Percentiles rank a stretch among this genome's conserved stretches.
Conservation (phyloP, 495 filamentous ascomycete species). For the Daldinia decipiens region DNA sequence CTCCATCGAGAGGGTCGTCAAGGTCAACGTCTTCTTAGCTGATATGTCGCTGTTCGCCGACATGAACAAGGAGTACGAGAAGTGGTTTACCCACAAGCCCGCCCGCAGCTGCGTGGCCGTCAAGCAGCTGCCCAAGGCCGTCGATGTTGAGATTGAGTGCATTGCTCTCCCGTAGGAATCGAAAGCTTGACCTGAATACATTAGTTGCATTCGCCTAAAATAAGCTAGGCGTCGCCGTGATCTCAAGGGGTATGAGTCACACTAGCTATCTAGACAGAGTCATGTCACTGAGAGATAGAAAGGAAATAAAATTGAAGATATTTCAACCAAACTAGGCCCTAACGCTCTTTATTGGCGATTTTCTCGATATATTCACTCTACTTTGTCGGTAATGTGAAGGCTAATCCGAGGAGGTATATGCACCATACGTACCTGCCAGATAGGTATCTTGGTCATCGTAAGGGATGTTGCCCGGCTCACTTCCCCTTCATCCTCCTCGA, state of each 20-base stretch:
- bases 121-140: slow-evolving; percentile 87
- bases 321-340: neutral
- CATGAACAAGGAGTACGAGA: slow-evolving; percentile 91
- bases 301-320: neutral
- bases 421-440: slow-evolving; percentile 7
- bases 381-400: neutral
- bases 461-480: slow-evolving; percentile 20
- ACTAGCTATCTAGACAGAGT: neutral
- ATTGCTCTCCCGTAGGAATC: slow-evolving; percentile 71
- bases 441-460: slow-evolving; percentile 21
- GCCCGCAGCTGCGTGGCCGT: slow-evolving; percentile 94
- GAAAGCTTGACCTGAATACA: slow-evolving; percentile 2
- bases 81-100: slow-evolving; percentile 88
- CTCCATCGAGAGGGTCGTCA: slow-evolving; percentile 78
- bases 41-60: slow-evolving; percentile 85
- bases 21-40: slow-evolving; percentile 83
- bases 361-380: neutral
- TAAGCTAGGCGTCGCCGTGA: neutral
- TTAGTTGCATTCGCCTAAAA: slow-evolving; percentile 2
- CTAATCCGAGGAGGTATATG: neutral
- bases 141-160: slow-evolving; percentile 93
- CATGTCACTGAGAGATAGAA: neutral
- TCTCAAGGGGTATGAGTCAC: neutral
- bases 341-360: neutral
- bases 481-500: slow-evolving; percentile 14